Base-by-base conservation (phyloP, 83 land plant genomes). In the Isoetes engelmannii region DNA sequence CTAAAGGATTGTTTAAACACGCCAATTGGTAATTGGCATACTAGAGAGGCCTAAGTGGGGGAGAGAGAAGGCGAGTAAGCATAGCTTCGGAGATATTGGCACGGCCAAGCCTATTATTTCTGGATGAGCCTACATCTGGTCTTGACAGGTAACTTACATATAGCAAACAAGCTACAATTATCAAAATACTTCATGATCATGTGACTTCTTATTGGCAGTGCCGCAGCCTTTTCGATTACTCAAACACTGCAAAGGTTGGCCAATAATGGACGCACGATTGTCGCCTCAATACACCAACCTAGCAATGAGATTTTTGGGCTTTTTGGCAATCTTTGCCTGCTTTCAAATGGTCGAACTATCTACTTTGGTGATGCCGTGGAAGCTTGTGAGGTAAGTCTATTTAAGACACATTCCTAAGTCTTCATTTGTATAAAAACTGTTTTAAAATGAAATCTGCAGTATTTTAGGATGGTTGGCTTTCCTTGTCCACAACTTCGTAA, bases 41-140 rank as follows among this genome's bases (percentile, higher is more conserved):
- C 12, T 3, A 51, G n/a, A 84, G 75, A 65, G 87, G 88, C 6
- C 58, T 84, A 6, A 84, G 85, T 20, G 84, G 85, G 5, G 91
- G 87, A 9, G 80, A 87, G 65, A 84, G 76, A 77, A 76, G 85
- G 53, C 79, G 91, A 56, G 76, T 87, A 0, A 83, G 82, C 74
- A 80, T 87, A 55, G 86, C 88, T 75, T 64, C 82, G 4, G 85
- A 87, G 71, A 82, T 84, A 63, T 47, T 87, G 44, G 80, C 78
- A 0, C 28, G 78, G 0, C 91, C 87, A 1, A 60, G 68, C 61
- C 79, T 87, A 44, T 79, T 87, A 37, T 87, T 84, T 66, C 68
- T 87, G 10, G 90, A 87, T 37, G 85, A 87, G 73, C 87, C 87
- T 15, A 84, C 90, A 41, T 37, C 42, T 44, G 44, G 46, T 4